Percentiles rank a stretch among this genome's conserved stretches.
Conservation (phyloP, 169 alveolate genomes). For the Plasmodium coatneyi region DNA sequence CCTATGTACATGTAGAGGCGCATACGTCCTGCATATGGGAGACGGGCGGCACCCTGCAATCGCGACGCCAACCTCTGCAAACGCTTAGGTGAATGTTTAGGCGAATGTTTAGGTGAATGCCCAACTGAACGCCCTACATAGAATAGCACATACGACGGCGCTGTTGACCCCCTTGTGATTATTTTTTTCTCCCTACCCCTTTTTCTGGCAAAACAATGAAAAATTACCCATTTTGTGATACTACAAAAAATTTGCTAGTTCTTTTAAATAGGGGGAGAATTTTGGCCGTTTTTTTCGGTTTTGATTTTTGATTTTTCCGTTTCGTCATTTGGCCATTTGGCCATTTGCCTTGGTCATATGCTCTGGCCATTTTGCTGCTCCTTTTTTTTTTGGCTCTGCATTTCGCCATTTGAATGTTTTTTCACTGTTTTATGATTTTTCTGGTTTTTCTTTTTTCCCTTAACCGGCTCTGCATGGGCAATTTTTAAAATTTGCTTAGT, state of each 20-base stretch:
- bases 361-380: neutral
- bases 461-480: neutral
- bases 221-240: neutral
- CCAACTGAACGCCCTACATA: neutral
- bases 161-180: neutral
- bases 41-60: neutral
- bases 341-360: neutral
- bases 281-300: neutral
- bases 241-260: neutral
- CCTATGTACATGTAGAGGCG: neutral
- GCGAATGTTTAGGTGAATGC: neutral
- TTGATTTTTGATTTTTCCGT: neutral
- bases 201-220: neutral
- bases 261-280: slow-evolving; percentile 4
- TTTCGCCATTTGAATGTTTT: neutral
- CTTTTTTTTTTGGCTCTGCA: neutral
- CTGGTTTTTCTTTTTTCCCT: neutral
- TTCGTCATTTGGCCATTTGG: neutral
- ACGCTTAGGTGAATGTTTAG: neutral
- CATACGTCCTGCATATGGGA: neutral
- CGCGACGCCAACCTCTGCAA: neutral
- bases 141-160: neutral
- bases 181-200: neutral
- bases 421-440: neutral
- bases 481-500: neutral